These are phyloP conservation scores for Sporothrix variecibatus DNA, from an alignment of 2,329 filamentous ascomycete genomes.

Conservation along the genomic window DNA sequence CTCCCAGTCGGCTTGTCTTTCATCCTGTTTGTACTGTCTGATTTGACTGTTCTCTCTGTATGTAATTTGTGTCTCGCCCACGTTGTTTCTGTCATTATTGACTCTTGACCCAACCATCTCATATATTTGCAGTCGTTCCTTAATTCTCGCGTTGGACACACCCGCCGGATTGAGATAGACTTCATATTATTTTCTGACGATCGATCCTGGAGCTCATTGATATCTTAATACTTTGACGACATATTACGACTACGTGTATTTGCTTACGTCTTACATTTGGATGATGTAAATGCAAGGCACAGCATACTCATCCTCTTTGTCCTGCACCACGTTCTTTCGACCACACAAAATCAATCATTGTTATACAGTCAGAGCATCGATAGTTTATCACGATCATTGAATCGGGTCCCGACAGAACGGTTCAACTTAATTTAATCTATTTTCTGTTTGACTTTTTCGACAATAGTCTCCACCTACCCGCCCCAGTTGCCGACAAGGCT, in stretches of 20 bases:
- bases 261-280: not conserved
- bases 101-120: not conserved
- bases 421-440: not conserved
- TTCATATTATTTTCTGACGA: not conserved
- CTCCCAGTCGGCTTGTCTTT: not conserved
- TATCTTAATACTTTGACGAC: not conserved
- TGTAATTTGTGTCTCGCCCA: not conserved
- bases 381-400: too few species aligned
- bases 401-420: not conserved
- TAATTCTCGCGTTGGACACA: not conserved
- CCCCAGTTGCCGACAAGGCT: not conserved
- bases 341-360: not conserved
- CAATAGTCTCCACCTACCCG: too few species aligned
- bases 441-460: not conserved
- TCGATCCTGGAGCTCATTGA: not conserved
- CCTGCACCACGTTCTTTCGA: not conserved
- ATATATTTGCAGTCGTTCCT: not conserved
- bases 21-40: not conserved
- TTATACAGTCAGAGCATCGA: not conserved
- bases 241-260: not conserved
- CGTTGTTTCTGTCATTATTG: not conserved
- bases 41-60: not conserved
- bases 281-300: not conserved
- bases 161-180: not conserved
- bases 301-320: not conserved